Evolutionary conservation across 441 rosid species (phyloP).

Genomic region (Capsella rubella): DNA sequence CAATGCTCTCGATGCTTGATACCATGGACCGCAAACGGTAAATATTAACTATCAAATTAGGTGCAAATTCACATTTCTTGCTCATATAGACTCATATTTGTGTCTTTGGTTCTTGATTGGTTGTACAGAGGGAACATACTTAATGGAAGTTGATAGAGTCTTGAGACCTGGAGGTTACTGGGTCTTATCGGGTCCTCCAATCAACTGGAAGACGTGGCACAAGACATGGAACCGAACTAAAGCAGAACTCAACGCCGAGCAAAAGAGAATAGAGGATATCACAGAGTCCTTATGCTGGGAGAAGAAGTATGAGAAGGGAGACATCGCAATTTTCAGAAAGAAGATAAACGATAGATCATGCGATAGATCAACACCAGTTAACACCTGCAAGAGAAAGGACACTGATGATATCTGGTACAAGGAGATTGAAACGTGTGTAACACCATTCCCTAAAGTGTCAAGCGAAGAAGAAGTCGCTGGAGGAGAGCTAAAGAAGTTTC

Average conservation of each 20-base stretch:
- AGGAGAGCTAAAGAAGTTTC: conserved; percentile 83
- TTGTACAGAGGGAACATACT: conserved; percentile 58
- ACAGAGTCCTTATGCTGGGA: conserved; percentile 62
- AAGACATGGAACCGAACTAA: conserved; percentile 50
- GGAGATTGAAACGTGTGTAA: conserved; percentile 68
- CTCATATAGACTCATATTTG: not conserved
- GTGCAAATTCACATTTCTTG: conserved; percentile 6
- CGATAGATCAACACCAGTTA: conserved; percentile 35
- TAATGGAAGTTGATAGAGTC: conserved; percentile 66
- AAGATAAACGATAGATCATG: conserved; percentile 49
- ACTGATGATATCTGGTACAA: conserved; percentile 75
- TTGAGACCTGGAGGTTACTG: conserved; percentile 65
- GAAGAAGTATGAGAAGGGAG: conserved; percentile 59
- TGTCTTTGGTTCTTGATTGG: conserved; percentile 36
- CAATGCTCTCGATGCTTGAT: conserved; percentile 81
- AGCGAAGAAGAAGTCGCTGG: conserved; percentile 75
- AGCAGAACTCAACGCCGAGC: conserved; percentile 55
- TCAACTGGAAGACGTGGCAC: conserved; percentile 52
- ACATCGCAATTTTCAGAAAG: conserved; percentile 58
- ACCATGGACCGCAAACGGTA: conserved; percentile 80
- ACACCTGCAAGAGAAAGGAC: conserved; percentile 46
- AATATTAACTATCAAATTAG: conserved; percentile 3
- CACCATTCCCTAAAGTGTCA: conserved; percentile 75
- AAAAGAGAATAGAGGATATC: conserved; percentile 51
- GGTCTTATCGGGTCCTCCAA: conserved; percentile 62